A percentile compares a stretch with the other conserved stretches of the same genome.
phyloP scores from a whole-genome alignment of 495 filamentous ascomycete genomes.

The Pseudomonodictys pantanalensis region DNA sequence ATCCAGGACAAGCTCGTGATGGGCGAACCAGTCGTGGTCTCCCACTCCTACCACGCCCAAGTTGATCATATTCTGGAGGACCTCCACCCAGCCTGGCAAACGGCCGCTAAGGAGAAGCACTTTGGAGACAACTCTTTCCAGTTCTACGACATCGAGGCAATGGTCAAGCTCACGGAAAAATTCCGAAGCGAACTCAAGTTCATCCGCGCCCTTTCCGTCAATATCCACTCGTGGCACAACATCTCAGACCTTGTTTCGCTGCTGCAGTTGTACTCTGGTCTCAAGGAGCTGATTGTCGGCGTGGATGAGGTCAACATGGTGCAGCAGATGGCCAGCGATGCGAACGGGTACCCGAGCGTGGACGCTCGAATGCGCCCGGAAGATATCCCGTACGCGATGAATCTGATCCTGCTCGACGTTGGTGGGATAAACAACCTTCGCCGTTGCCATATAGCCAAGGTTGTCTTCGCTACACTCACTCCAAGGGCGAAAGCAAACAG shows the following conservation, averaged over 20 bases:
- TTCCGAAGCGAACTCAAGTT: not conserved
- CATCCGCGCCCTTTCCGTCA: conserved; percentile 3
- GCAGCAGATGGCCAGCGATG: not conserved
- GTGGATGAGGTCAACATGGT: conserved; percentile 1
- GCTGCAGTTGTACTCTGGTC: not conserved
- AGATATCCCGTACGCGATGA: conserved; percentile 7
- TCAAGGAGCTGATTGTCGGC: conserved; percentile 5
- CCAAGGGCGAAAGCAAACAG: not conserved
- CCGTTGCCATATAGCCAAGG: not conserved
- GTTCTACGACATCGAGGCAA: not conserved
- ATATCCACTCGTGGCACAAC: not conserved
- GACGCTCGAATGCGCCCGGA: not conserved
- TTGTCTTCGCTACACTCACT: not conserved
- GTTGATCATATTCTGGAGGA: not conserved
- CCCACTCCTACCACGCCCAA: not conserved
- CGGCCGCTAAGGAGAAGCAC: not conserved
- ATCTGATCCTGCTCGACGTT: conserved; percentile 3
- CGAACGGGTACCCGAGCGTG: conserved; percentile 4
- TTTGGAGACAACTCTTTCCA: not conserved
- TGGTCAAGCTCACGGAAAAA: not conserved
- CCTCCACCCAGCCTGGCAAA: not conserved
- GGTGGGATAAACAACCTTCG: conserved; percentile 7
- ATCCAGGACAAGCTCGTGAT: not conserved
- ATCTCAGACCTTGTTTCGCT: not conserved
- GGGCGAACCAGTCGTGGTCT: not conserved